Conservation (phyloP, 345 rosid genomes). For the Odontarrhena argentea region DNA sequence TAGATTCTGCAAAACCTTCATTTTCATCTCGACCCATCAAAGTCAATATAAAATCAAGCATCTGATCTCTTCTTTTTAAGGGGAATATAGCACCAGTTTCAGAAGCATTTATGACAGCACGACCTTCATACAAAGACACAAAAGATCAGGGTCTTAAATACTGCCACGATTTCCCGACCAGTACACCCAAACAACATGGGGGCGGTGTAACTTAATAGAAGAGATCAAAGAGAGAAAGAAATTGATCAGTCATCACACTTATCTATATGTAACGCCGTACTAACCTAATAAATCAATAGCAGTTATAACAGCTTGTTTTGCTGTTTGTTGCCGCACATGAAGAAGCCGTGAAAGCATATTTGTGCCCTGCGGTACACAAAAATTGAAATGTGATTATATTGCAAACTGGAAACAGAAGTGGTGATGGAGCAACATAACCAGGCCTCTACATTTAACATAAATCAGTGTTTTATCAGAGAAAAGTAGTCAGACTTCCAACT, state of each 20-base stretch:
- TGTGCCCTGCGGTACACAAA: conserved; percentile 71
- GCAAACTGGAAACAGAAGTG: conserved; percentile 23
- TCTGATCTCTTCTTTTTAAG: conserved; percentile 77
- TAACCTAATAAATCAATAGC: conserved; percentile 95
- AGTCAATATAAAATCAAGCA: conserved; percentile 89
- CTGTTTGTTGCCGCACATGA: conserved; percentile 86
- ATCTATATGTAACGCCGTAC: conserved; percentile 25
- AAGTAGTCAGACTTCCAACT: conserved; percentile 12
- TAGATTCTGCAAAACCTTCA: conserved; percentile 81
- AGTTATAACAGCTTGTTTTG: conserved; percentile 96
- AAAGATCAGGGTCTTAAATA: conserved; percentile 32
- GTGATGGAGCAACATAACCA: conserved; percentile 9
- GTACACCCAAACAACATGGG: conserved; percentile 19
- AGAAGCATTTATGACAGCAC: conserved; percentile 91
- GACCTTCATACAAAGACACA: conserved; percentile 55
- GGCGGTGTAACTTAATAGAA: conserved; percentile 12
- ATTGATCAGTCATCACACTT: background rate
- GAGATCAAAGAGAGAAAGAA: conserved; percentile 17
- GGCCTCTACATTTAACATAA: conserved; percentile 21
- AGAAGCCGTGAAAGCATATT: conserved; percentile 98
- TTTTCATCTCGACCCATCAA: conserved; percentile 91
- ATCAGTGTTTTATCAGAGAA: conserved; percentile 14
- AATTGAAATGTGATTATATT: conserved; percentile 14
- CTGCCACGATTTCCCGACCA: conserved; percentile 25
- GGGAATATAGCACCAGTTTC: conserved; percentile 89